Conservation (phyloP, 495 filamentous ascomycete species). For the Lichenothelia convexa region DNA sequence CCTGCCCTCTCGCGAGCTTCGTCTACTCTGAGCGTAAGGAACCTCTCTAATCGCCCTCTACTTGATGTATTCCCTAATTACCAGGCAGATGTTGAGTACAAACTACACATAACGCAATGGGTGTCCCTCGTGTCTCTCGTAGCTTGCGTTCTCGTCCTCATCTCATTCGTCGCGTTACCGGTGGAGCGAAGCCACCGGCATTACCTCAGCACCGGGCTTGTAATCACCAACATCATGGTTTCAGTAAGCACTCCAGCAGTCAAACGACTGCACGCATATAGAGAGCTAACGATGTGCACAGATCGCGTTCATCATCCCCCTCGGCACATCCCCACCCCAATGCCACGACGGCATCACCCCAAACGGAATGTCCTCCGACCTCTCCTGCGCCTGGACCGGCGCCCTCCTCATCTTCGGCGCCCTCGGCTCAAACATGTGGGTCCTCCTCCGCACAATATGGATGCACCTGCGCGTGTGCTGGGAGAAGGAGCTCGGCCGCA, state of each 20-base stretch:
- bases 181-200: slow-evolving; percentile 15
- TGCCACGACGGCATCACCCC: slow-evolving; percentile 23
- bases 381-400: slow-evolving; percentile 21
- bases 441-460: slow-evolving; percentile 15
- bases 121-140: slow-evolving; percentile 17
- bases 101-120: slow-evolving; percentile 14
- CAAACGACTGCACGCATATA: not conserved
- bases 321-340: slow-evolving; percentile 10
- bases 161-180: slow-evolving; percentile 20
- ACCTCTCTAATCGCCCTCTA: no score
- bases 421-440: slow-evolving; percentile 16
- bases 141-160: slow-evolving; percentile 19
- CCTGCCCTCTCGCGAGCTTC: no score
- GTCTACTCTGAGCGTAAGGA: no score
- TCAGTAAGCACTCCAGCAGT: slow-evolving; percentile 5
- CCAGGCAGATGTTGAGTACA: slow-evolving; percentile 2
- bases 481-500: slow-evolving; percentile 6
- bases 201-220: slow-evolving; percentile 19
- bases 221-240: slow-evolving; percentile 16
- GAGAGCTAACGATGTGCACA: slow-evolving; percentile 4
- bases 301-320: slow-evolving; percentile 20
- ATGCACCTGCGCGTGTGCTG: slow-evolving; percentile 23
- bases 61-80: no score
- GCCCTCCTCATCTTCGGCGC: slow-evolving; percentile 15
- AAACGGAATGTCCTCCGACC: slow-evolving; percentile 15